Evolutionary conservation across 2,329 filamentous ascomycete species (phyloP).

Genomic region (Knoxdaviesia capensis): DNA sequence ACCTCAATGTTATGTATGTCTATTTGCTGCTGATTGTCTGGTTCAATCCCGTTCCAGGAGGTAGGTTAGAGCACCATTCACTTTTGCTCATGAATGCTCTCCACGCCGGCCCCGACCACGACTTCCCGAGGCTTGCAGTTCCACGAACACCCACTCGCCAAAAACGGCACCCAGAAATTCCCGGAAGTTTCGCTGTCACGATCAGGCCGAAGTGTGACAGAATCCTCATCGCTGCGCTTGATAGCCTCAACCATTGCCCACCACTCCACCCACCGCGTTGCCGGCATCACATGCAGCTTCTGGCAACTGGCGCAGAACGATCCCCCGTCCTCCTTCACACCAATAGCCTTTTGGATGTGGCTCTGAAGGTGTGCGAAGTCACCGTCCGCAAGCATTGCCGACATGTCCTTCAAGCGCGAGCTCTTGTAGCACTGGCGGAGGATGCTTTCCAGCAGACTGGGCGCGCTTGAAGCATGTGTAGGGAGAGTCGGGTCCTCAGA

Average conservation of each 20-base stretch:
- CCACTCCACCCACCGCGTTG: conserved; percentile 44
- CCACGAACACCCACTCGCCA: conserved; percentile 5
- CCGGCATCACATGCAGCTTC: conserved; percentile 25
- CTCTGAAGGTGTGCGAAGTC: conserved; percentile 16
- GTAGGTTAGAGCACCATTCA: too few species aligned
- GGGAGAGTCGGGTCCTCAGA: conserved; percentile 2
- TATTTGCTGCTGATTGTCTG: too few species aligned
- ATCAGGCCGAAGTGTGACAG: neutral
- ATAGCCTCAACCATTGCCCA: conserved; percentile 14
- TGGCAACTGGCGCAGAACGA: conserved; percentile 30
- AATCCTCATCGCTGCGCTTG: conserved; percentile 1
- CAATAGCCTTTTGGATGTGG: conserved; percentile 18
- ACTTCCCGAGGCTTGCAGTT: conserved; percentile 3
- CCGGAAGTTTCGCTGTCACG: neutral
- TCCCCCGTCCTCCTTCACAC: conserved; percentile 25
- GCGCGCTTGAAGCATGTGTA: conserved; percentile 15
- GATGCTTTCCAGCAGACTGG: conserved; percentile 29
- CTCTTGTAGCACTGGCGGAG: conserved; percentile 24
- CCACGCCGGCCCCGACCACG: neutral
- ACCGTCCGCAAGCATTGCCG: conserved; percentile 18
- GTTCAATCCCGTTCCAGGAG: too few species aligned
- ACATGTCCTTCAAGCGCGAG: conserved; percentile 20
- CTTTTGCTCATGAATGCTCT: neutral
- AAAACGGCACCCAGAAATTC: conserved; percentile 5
- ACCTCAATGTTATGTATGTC: too few species aligned